A percentile compares a stretch with the other conserved stretches of the same genome.
phyloP scores from a whole-genome alignment of 345 rosid genomes.

The Citrus cavaleriei region DNA sequence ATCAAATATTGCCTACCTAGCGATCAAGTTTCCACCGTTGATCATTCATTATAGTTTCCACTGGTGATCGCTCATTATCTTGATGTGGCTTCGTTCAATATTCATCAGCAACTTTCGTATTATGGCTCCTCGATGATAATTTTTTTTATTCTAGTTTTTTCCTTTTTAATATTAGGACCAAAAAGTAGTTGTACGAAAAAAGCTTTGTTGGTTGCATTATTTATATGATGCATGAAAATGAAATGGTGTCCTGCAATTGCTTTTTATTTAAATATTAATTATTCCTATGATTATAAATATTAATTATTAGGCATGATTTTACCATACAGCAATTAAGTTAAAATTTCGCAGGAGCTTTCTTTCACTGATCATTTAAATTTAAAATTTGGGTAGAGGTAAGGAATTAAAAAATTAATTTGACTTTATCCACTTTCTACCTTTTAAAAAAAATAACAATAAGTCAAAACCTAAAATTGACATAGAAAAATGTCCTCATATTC shows the following conservation, averaged over 20 bases:
- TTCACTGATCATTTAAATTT: no score
- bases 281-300: background rate
- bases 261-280: no score
- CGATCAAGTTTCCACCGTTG: background rate
- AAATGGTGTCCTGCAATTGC: background rate
- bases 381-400: no score
- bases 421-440: no score
- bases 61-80: background rate
- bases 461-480: background rate
- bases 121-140: background rate
- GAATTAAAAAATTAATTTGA: no score
- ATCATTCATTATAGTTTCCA: background rate
- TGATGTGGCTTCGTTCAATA: background rate
- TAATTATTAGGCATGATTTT: background rate
- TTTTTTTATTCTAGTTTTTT: background rate
- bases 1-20: background rate
- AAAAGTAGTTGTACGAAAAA: background rate
- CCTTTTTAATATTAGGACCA: background rate
- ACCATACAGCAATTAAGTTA: no score
- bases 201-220: constrained; percentile 1
- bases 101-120: background rate
- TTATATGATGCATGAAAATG: background rate
- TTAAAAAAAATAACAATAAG: no score
- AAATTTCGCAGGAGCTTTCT: no score
- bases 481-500: background rate